Base-by-base conservation (phyloP, 1,284 basidiomycete genomes). In the Peniophora sp. region DNA sequence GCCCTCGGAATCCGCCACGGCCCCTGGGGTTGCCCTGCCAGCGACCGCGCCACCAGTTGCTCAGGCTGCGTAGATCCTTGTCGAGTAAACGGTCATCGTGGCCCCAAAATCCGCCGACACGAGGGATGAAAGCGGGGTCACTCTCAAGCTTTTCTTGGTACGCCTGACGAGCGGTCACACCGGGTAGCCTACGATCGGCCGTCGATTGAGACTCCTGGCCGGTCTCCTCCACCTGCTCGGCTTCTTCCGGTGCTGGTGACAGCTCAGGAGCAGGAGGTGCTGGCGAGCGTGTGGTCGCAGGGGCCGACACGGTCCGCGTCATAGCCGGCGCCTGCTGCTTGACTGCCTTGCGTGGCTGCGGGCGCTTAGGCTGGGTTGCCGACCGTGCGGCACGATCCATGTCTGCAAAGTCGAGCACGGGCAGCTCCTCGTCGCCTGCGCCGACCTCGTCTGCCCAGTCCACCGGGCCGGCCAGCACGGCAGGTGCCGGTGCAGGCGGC, bases 81-180 rank as follows among this genome's bases (percentile, higher is more conserved):
- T 82, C 88, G 64, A 85, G 68, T 55, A 85, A 69, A 47, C 92
- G 83, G 64, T 94, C 90, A 64, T 94, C 92, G 62, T 94, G 92
- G 8, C 88, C 85, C 91, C 90, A 95, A 62, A 94, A 95, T 55
- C 85, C 84, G 53, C 92, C 92, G 12, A 92, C 86, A 23, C 81
- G 85, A 20, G 92, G 92, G 24, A 90, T 85, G 61, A 84, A 91
- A 1, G 89, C 88, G 1, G 92, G 91, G 64, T 95, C 92, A 18
- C 70, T 75, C 57, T 87, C 85, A 22, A 92, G 71, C 32, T 83
- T 79, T 53, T 87, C 76, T 58, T 88, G 83, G 64, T 91, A 91
- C 22, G 80, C 83, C 60, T 89, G 85, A 42, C 85, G 82, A 37
- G 80, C 84, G 22, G 77, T 75, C 54, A 83, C 81, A 24, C 77